Base-by-base conservation (phyloP, 2,329 filamentous ascomycete species). In the Ophiostoma himal-ulmi region DNA sequence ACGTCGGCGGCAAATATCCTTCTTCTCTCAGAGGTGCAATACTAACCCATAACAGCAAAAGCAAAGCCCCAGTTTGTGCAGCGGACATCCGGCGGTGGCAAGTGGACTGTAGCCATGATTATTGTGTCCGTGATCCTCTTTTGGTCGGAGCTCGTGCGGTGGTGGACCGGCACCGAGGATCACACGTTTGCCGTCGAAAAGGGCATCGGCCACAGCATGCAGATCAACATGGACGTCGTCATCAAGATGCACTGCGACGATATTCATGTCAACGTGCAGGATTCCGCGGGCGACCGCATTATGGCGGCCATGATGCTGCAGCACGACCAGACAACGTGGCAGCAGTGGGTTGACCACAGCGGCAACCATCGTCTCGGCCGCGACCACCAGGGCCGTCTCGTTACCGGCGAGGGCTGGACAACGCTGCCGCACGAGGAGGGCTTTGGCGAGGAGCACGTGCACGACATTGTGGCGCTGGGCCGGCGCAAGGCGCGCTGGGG, bases 201-300 rank as follows among this genome's bases (percentile, higher is more conserved):
- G 81, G 92, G 92, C 74, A 86, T 99, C 54, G 90, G 91, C 2
- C 93, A 93, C 80, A 86, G 89, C 73, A 86, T 99, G 79, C 94
- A 98, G 80, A 91, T 99, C 81, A 99, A 99, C 82, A 83, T 99
- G 71, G 95, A 99, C 80, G 84, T 96, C n/a, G 92, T 98, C 5
- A 85, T 99, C 67, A 85, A 85, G 69, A 99, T 99, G 95, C 83
- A 85, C 75, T 99, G 95, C 83, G 82, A 85, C 71, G 90, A 96
- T 77, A 82, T 99, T n/a, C 92, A 97, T 81, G 84, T 99, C 80
- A 98, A 99, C 81, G 94, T 99, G 68, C 95, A 98, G 82, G 95
- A 99, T 79, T 94, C 94, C 1, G 88, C 93, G 0, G 94, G 95
- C 69, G 95, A 99, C 79, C 89, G 92, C 73, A 96, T 98, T 76